Evolutionary conservation across 805 yeast species (phyloP), one percentile per base, ranked within the genome.

Genomic region (Lachancea fermentati): DNA sequence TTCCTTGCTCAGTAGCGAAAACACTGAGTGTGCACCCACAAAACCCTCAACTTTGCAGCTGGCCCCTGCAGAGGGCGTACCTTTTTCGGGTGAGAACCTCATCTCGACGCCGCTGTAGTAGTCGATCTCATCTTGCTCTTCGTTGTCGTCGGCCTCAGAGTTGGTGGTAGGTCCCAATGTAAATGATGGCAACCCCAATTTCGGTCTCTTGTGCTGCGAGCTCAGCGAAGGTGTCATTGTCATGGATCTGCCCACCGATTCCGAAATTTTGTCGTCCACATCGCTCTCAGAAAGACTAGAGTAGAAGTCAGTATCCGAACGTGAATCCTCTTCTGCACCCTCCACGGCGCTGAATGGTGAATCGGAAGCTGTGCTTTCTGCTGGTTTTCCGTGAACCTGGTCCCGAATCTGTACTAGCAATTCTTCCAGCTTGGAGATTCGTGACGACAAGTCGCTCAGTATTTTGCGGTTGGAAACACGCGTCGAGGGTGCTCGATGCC

Each of bases 381-480:
- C n/a, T n/a, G n/a, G n/a, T n/a, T n/a, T n/a, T n/a, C 26, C 26
- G 26, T 11, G 26, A 11, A 11, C 26, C 26, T 7, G 26, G 26
- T 7, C 26, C 11, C 26, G 26, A 22, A 7, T 7, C 26, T 22
- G 26, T 22, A 30, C 22, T 7, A 39, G 35, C n/a, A 39, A 15
- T 16, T 14, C 18, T 17, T 39, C 42, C 31, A 39, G 18, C 19
- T 22, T 34, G 14, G 30, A 11, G 8, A 39, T 19, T n/a, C 42
- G 37, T 5, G 29, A 16, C 15, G 42, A 39, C 24, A 39, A 18
- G n/a, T 39, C 38, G 2, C 14, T 28, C 15, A 39, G 30, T 13
- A 39, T 18, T 16, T 34, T 33, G 17, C 38, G 12, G 18, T 39
- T 39, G 3, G 42, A 39, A 2, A 39, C 38, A 17, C 42, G 12